phyloP scores from a whole-genome alignment of 495 filamentous ascomycete species.

The Podospora sp. region DNA sequence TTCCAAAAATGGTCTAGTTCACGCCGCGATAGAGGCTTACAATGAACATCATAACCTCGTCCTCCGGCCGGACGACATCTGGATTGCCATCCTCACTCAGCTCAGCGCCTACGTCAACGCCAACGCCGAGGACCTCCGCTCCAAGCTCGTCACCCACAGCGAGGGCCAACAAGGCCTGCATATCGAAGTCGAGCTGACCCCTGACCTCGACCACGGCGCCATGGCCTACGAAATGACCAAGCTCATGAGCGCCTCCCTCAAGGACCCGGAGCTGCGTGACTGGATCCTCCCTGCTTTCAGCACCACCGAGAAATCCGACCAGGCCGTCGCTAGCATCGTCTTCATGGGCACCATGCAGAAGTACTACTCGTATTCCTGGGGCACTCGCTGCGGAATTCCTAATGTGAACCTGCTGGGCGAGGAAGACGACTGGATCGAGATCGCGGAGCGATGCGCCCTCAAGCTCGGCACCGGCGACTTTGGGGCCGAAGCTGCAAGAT shows the following conservation, averaged over 20 bases:
- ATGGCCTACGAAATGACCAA: constrained; percentile 44
- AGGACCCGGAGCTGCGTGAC: constrained; percentile 37
- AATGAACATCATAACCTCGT: constrained; percentile 56
- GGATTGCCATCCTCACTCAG: constrained; percentile 61
- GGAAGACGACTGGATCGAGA: constrained; percentile 42
- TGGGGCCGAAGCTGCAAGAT: constrained; percentile 36
- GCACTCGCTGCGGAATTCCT: constrained; percentile 45
- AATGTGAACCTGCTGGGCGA: constrained; percentile 46
- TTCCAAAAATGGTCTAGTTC: constrained; percentile 55
- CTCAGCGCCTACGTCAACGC: constrained; percentile 55
- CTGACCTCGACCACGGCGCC: constrained; percentile 40
- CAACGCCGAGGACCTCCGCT: constrained; percentile 49
- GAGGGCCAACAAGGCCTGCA: constrained; percentile 48
- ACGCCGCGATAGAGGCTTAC: constrained; percentile 54
- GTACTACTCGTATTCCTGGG: constrained; percentile 48
- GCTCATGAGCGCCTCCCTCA: constrained; percentile 39
- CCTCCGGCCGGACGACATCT: constrained; percentile 64
- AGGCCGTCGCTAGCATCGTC: constrained; percentile 44
- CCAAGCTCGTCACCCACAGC: constrained; percentile 45
- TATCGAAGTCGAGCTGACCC: constrained; percentile 40
- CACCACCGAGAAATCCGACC: constrained; percentile 47
- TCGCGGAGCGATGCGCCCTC: constrained; percentile 36
- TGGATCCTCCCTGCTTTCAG: constrained; percentile 52
- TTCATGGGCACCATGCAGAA: constrained; percentile 53
- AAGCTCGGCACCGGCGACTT: constrained; percentile 31